phyloP scores from a whole-genome alignment of 805 yeast species.

The Barnettozyma salicaria region DNA sequence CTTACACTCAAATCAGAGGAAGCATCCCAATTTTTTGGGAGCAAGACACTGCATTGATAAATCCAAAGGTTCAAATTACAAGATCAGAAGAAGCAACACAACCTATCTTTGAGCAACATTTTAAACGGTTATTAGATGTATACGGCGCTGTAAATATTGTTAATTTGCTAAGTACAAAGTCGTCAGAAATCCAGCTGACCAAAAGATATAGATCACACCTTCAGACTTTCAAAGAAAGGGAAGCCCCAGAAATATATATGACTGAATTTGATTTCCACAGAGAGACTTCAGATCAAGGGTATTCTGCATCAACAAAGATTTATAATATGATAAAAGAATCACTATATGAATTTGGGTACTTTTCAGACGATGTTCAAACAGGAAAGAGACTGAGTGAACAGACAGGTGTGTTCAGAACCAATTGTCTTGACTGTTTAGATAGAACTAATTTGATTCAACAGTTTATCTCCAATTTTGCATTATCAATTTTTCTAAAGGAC shows the following conservation, averaged over 20 bases:
- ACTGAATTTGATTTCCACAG: slow-evolving; percentile 92
- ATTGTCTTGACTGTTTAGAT: slow-evolving; percentile 92
- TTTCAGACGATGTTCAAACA: slow-evolving; percentile 55
- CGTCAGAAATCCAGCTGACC: slow-evolving; percentile 70
- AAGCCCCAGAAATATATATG: slow-evolving; percentile 41
- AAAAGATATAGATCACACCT: slow-evolving; percentile 60
- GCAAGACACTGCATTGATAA: slow-evolving; percentile 86
- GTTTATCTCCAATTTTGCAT: slow-evolving; percentile 66
- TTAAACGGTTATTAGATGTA: slow-evolving; percentile 57
- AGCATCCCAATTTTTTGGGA: slow-evolving; percentile 98
- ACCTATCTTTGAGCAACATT: slow-evolving; percentile 82
- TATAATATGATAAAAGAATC: slow-evolving; percentile 59
- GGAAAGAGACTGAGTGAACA: slow-evolving; percentile 64
- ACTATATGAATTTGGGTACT: slow-evolving; percentile 76
- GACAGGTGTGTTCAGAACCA: slow-evolving; percentile 85
- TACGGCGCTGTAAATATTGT: slow-evolving; percentile 88
- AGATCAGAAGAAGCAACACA: slow-evolving; percentile 89
- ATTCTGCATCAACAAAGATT: slow-evolving; percentile 72
- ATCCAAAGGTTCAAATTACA: slow-evolving; percentile 85
- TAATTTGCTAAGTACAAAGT: slow-evolving; percentile 76
- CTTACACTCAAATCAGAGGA: slow-evolving; percentile 90
- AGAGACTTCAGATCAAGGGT: slow-evolving; percentile 88
- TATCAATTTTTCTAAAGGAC: slow-evolving; percentile 48
- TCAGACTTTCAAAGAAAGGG: slow-evolving; percentile 28
- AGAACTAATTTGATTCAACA: slow-evolving; percentile 88